Evolutionary conservation across 805 yeast species (phyloP), one percentile per base, ranked within the genome.

Genomic region (Saccharomyces eubayanus): DNA sequence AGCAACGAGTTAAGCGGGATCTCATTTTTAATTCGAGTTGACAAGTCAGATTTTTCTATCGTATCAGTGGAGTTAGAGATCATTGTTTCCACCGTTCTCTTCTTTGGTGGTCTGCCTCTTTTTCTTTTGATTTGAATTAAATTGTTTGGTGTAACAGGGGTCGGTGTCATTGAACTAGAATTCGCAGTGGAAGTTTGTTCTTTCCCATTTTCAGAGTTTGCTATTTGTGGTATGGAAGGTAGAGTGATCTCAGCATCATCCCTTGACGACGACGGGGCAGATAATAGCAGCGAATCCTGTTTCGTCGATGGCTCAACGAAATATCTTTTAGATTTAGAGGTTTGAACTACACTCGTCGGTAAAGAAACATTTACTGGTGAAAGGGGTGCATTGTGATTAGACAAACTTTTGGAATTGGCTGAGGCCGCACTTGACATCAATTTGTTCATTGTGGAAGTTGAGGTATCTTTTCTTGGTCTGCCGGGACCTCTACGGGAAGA

Each of bases 31-130:
- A 36, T 36, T 21, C 43, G 43, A 16, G 9, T 6, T 6, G 43
- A 36, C 6, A 21, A 9, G 24, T 36, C 43, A n/a, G 43, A 36
- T 16, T 36, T 36, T 6, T 36, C 43, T 16, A 36, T 36, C 0
- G 43, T 16, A 16, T 36, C 43, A 6, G 43, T 36, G 24, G 43
- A 16, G 24, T 36, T 36, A 1, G 58, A 53, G 14, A 65, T 57
- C n/a, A 63, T 61, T 9, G 67, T 58, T 41, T 64, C 69, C 1
- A 64, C 66, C 4, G 65, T 63, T 57, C 64, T 64, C 58, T 59
- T 62, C 56, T 66, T 68, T 4, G 71, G 70, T 12, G 72, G 72
- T 51, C 72, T 62, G 36, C 72, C 72, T 51, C 72, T 63, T 54
- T 62, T 66, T 46, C 62, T 68, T 51, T 59, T 63, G 6, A 21